Percentiles rank a stretch among this genome's conserved stretches.
These are phyloP conservation scores for Hypoxylon crocopeplum DNA, from an alignment of 495 filamentous ascomycete species.

Conservation along the genomic window DNA sequence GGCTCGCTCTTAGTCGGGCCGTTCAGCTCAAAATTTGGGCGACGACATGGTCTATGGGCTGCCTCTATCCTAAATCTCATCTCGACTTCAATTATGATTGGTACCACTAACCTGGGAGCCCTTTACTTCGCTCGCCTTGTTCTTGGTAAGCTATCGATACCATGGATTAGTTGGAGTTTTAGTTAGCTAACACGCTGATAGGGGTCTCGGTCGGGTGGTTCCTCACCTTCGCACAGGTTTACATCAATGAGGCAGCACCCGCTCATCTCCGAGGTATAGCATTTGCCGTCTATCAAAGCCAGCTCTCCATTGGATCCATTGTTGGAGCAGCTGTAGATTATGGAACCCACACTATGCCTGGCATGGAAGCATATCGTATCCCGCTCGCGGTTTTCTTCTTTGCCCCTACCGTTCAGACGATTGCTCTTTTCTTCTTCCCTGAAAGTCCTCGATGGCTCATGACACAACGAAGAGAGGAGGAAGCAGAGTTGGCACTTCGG, in stretches of 20 bases:
- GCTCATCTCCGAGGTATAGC: constrained; percentile 54
- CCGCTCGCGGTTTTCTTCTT: constrained; percentile 60
- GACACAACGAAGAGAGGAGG: constrained; percentile 50
- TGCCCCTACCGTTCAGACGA: constrained; percentile 54
- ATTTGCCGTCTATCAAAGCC: constrained; percentile 44
- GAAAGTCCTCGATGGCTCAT: constrained; percentile 65
- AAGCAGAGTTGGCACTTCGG: constrained; percentile 50
- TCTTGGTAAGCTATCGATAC: constrained; percentile 45
- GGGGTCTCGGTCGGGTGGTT: constrained; percentile 59
- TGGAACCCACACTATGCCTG: constrained; percentile 49
- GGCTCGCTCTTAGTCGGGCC: constrained; percentile 56
- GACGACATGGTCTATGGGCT: constrained; percentile 49
- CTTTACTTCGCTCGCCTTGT: constrained; percentile 57
- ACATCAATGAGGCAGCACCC: constrained; percentile 54
- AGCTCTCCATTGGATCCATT: constrained; percentile 55
- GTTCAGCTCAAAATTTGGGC: constrained; percentile 51
- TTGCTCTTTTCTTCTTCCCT: constrained; percentile 60
- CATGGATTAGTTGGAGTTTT: neutral
- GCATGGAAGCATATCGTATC: constrained; percentile 55
- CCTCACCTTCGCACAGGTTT: constrained; percentile 61
- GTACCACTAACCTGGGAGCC: constrained; percentile 51
- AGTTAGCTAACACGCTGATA: constrained; percentile 7
- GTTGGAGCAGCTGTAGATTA: constrained; percentile 63
- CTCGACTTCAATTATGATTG: constrained; percentile 57
- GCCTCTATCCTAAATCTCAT: constrained; percentile 52